phyloP scores from a whole-genome alignment of 805 yeast species.

The Yarrowia deformans region DNA sequence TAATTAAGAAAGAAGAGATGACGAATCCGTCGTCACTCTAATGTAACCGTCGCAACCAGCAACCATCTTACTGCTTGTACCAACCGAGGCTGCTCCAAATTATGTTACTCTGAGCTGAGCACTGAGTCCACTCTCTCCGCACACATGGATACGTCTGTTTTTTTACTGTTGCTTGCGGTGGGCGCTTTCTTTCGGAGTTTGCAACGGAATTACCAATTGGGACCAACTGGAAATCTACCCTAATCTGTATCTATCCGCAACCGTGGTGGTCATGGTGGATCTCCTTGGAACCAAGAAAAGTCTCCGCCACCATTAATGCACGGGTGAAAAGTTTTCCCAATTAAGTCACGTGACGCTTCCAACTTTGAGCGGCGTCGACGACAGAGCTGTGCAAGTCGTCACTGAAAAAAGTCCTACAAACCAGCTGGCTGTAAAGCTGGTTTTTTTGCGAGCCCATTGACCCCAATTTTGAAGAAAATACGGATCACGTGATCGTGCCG shows the following conservation, averaged over 20 bases:
- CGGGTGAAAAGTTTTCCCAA: constrained; percentile 30
- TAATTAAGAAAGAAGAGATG: background rate
- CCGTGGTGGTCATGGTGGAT: background rate
- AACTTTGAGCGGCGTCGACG: background rate
- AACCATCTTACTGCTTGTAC: background rate
- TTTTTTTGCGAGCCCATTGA: background rate
- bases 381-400: background rate
- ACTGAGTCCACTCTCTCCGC: constrained; percentile 3
- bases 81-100: background rate
- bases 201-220: constrained; percentile 22
- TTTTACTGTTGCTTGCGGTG: background rate
- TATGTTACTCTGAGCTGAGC: background rate
- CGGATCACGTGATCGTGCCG: background rate
- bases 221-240: constrained; percentile 22
- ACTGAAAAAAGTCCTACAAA: background rate
- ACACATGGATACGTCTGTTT: too few relatives aligned
- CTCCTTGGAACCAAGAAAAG: background rate
- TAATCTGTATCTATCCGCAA: background rate
- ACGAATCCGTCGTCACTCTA: background rate
- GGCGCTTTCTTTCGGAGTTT: constrained; percentile 18
- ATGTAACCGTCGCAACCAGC: background rate
- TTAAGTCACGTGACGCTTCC: constrained; percentile 23
- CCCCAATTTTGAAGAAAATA: background rate
- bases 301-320: constrained; percentile 25
- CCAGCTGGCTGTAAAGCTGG: background rate